These are phyloP conservation scores for Eucalyptus decipiens DNA, from an alignment of 345 rosid genomes.

Conservation along the genomic window DNA sequence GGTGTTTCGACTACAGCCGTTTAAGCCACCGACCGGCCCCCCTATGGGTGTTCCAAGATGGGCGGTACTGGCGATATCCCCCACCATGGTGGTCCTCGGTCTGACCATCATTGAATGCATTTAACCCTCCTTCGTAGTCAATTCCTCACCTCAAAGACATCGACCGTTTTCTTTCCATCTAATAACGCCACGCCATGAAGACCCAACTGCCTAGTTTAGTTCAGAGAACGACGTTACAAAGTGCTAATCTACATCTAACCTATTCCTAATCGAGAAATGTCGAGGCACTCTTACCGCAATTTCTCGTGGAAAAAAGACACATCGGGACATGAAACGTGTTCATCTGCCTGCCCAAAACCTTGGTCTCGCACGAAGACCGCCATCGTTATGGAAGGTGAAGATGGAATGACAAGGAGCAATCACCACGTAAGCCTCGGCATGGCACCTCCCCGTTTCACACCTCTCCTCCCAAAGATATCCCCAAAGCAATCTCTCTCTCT, in stretches of 20 bases:
- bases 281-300: neutral
- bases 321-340: neutral
- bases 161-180: neutral
- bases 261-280: neutral
- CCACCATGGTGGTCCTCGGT: neutral
- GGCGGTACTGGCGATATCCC: neutral
- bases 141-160: neutral
- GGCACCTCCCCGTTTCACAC: neutral
- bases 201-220: neutral
- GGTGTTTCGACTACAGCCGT: neutral
- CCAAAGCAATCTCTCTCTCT: neutral
- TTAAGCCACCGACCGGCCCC: neutral
- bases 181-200: neutral
- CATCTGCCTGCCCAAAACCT: neutral
- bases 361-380: neutral
- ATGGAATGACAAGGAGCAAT: no score
- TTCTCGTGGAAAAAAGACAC: neutral
- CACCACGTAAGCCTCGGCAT: no score
- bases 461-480: neutral
- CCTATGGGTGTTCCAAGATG: no score
- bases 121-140: neutral
- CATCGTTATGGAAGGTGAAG: neutral
- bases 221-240: neutral
- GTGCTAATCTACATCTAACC: neutral
- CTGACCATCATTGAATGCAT: neutral